phyloP scores from a whole-genome alignment of 2,329 filamentous ascomycete species.

The Didymella segeticola region DNA sequence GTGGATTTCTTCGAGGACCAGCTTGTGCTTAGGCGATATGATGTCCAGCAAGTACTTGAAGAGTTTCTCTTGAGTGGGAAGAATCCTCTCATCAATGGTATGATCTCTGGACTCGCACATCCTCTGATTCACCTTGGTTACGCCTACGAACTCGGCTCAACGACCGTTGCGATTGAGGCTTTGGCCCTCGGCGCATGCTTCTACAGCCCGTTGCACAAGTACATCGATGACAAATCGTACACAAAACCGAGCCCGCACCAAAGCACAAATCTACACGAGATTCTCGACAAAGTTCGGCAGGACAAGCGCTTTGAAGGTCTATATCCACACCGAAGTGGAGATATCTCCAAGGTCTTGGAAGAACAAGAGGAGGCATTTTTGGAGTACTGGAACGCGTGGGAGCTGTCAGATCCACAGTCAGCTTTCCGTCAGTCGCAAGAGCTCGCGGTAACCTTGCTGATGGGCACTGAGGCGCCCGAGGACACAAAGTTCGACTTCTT shows the following conservation, averaged over 20 bases:
- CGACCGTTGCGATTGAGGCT: conserved; percentile 87
- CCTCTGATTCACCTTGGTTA: conserved; percentile 96
- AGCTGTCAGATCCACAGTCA: conserved; percentile 67
- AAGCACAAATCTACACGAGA: conserved; percentile 63
- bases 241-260: conserved; percentile 66
- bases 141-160: conserved; percentile 85
- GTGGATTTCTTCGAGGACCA: conserved; percentile 96
- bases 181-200: conserved; percentile 71
- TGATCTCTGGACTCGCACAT: conserved; percentile 83
- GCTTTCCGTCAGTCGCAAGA: conserved; percentile 76
- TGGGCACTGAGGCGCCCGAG: conserved; percentile 53
- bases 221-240: conserved; percentile 75
- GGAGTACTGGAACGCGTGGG: conserved; percentile 92
- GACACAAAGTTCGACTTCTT: conserved; percentile 77
- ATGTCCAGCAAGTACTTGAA: conserved; percentile 80
- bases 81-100: conserved; percentile 78
- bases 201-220: conserved; percentile 64
- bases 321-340: conserved; percentile 66
- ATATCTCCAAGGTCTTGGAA: conserved; percentile 72
- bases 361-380: conserved; percentile 74
- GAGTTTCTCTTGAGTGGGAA: conserved; percentile 78
- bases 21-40: conserved; percentile 76
- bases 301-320: conserved; percentile 75
- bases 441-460: conserved; percentile 65
- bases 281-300: conserved; percentile 71